Base-by-base conservation (phyloP, 176 grass and related monocot genomes). In the Avena atlantica region DNA sequence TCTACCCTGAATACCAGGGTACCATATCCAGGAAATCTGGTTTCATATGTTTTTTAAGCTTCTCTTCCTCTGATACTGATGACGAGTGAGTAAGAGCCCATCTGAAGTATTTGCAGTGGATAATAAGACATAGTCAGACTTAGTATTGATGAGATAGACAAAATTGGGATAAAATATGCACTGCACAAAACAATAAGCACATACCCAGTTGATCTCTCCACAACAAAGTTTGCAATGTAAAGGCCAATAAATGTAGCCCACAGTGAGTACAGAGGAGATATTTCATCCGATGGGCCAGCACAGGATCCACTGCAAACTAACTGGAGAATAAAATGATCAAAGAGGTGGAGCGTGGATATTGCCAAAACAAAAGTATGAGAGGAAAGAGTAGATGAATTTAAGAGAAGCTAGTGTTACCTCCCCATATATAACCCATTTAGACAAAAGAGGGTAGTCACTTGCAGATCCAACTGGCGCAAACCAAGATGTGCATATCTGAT, bases 1-100 rank as follows among this genome's bases (percentile, higher is more conserved):
- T 86, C 60, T 93, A 98, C 96, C 96, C 96, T 53, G 96, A 98
- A 89, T 98, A 98, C 96, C 96, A 95, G 88, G 96, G 96, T 65
- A 98, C 96, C 96, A 98, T 98, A 65, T 98, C 93, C 81, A 98
- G 88, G 88, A 98, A 93, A 91, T 98, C 91, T 87, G 96, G 96
- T 87, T 92, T 95, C 92, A 93, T 93, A 87, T 92, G 81, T 81
- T 91, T 95, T 58, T 88, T 95, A 64, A 95, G 89, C 78, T 86
- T 95, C 83, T 91, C 91, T 55, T 98, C 84, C 66, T 94, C 93
- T 52, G 87, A 77, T 91, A 91, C 56, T 68, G 88, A 85, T 53
- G 86, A 88, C 3, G 84, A 90, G 78, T 95, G 93, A 61, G 93
- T 98, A 83, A 98, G 86, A 52, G 91, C 81, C 93, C 96, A 98